Percentiles rank a stretch among this genome's conserved stretches.
Evolutionary conservation across 192 early-diverging fungal genomes (phyloP).

Genomic region (Lobosporangium transversale): DNA sequence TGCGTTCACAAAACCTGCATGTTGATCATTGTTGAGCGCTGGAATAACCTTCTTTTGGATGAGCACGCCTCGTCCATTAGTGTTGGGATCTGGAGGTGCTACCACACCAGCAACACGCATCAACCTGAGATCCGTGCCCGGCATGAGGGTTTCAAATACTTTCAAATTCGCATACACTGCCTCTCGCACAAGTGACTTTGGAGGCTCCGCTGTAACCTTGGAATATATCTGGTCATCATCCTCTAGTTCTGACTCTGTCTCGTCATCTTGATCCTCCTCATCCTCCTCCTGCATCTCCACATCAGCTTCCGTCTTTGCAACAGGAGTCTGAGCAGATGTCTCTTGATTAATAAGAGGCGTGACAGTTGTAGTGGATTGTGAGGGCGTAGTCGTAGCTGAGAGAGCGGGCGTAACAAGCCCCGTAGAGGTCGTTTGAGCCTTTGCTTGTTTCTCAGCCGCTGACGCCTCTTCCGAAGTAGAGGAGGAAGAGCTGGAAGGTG

Average conservation of each 20-base stretch:
- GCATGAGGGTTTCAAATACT: conserved; percentile 51
- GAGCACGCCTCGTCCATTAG: conserved; percentile 31
- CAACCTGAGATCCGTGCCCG: conserved; percentile 42
- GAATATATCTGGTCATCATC: conserved; percentile 19
- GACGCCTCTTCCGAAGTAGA: too few relatives aligned
- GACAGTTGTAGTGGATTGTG: not conserved
- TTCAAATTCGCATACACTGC: conserved; percentile 44
- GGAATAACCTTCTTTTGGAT: conserved; percentile 50
- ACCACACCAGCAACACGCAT: conserved; percentile 52
- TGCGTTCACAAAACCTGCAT: conserved; percentile 63
- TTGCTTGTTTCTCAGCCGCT: not conserved
- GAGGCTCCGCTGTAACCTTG: conserved; percentile 16
- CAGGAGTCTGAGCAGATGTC: not conserved
- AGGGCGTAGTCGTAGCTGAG: not conserved
- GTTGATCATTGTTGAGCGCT: conserved; percentile 48
- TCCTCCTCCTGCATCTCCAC: conserved; percentile 25
- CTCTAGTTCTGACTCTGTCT: conserved; percentile 45
- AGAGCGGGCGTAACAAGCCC: not conserved
- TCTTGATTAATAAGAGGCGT: not conserved
- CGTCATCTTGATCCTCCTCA: conserved; percentile 25
- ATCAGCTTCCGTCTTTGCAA: conserved; percentile 1
- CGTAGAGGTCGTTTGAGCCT: conserved; percentile 2
- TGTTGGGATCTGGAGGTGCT: conserved; percentile 37
- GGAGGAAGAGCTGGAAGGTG: too few relatives aligned
- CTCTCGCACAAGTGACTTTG: conserved; percentile 29